These are phyloP conservation scores for Catharanthus roseus DNA, from an alignment of 257 asterid species.

Conservation along the genomic window DNA sequence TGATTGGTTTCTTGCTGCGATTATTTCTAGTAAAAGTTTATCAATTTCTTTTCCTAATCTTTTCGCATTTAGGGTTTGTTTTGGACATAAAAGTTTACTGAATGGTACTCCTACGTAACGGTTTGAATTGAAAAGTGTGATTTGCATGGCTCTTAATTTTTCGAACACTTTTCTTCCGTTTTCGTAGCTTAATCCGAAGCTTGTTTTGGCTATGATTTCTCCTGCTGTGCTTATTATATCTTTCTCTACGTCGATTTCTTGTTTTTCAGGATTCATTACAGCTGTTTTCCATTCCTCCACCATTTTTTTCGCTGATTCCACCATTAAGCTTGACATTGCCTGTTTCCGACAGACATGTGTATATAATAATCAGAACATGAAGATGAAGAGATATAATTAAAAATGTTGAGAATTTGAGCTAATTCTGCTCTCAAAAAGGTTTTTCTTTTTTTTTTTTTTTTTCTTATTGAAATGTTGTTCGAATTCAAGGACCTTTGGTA, in stretches of 20 bases:
- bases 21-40: slow-evolving; percentile 41
- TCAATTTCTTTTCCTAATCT: slow-evolving; percentile 65
- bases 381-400: too few relatives aligned
- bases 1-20: slow-evolving; percentile 29
- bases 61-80: slow-evolving; percentile 37
- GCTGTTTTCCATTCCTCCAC: slow-evolving; percentile 53
- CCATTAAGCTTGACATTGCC: slow-evolving; percentile 79
- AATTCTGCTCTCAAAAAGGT: too few relatives aligned
- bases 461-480: too few relatives aligned
- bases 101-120: slow-evolving; percentile 86
- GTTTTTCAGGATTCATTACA: slow-evolving; percentile 39
- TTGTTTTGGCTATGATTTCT: slow-evolving; percentile 72
- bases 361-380: too few relatives aligned
- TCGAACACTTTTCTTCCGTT: slow-evolving; percentile 52
- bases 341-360: too few relatives aligned
- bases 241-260: slow-evolving; percentile 62
- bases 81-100: slow-evolving; percentile 51
- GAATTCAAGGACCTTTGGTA: too few relatives aligned
- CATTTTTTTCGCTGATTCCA: slow-evolving; percentile 58
- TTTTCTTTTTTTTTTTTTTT: too few relatives aligned
- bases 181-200: slow-evolving; percentile 62
- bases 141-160: slow-evolving; percentile 60
- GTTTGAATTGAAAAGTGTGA: slow-evolving; percentile 60
- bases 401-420: too few relatives aligned
- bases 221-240: slow-evolving; percentile 70